phyloP scores from a whole-genome alignment of 164 flowering plant species.

The Berberis vulgaris region DNA sequence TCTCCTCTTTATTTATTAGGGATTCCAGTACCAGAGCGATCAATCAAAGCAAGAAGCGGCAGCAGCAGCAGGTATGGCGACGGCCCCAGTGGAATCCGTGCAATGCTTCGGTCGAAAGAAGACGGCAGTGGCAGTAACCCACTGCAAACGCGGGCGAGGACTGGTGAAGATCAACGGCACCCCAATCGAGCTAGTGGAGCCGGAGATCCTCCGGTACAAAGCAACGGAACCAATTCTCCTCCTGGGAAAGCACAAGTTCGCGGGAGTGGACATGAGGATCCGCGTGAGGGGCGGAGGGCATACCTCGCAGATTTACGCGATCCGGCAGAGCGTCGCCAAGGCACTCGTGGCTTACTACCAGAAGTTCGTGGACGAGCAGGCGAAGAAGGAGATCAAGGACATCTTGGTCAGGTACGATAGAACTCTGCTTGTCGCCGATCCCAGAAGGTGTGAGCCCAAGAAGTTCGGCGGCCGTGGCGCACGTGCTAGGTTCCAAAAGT shows the following conservation, averaged over 20 bases:
- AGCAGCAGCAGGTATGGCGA: no score
- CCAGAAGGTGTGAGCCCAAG: slow-evolving; percentile 12
- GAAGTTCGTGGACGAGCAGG: slow-evolving; percentile 26
- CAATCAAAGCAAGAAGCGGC: no score
- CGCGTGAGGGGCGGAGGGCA: no score
- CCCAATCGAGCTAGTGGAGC: background rate
- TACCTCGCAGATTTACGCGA: slow-evolving; percentile 23
- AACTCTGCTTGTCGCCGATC: slow-evolving; percentile 32
- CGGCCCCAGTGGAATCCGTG: background rate
- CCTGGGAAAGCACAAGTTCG: no score
- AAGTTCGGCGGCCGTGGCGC: slow-evolving; percentile 14
- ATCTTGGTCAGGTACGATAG: slow-evolving; percentile 24
- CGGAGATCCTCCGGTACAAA: slow-evolving; percentile 3
- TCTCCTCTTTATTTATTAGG: no score
- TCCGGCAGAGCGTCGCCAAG: slow-evolving; percentile 25
- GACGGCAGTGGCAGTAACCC: slow-evolving; percentile 1
- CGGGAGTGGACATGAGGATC: no score
- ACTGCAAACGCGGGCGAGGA: slow-evolving; percentile 1
- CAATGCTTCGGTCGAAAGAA: slow-evolving; percentile 5
- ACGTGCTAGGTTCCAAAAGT: no score
- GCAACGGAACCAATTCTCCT: background rate
- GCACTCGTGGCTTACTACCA: slow-evolving; percentile 29
- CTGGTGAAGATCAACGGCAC: slow-evolving; percentile 3
- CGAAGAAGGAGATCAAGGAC: slow-evolving; percentile 1
- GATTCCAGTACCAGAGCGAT: no score